Evolutionary conservation across 2,329 filamentous ascomycete species (phyloP).

Genomic region (Pseudofabraea citricarpa): DNA sequence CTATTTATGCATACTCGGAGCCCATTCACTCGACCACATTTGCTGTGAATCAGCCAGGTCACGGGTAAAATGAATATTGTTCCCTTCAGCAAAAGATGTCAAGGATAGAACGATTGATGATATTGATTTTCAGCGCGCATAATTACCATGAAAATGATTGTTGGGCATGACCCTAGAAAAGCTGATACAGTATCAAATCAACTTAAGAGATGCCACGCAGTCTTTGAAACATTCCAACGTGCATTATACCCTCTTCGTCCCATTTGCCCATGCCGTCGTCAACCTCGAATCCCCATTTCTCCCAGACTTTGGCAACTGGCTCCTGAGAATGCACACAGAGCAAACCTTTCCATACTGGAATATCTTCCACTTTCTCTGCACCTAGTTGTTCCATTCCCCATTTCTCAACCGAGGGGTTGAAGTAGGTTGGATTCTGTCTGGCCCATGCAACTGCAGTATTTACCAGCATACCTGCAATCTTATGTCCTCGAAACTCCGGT

Average conservation of each 20-base stretch:
- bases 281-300: slow-evolving; percentile 64
- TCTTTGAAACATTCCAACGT: neutral
- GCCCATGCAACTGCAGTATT: slow-evolving; percentile 66
- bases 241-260: slow-evolving; percentile 66
- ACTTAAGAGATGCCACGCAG: too few relatives aligned
- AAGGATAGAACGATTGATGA: too few relatives aligned
- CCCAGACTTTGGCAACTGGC: slow-evolving; percentile 60
- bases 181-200: too few relatives aligned
- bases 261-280: slow-evolving; percentile 74
- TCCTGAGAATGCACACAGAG: slow-evolving; percentile 77
- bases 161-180: too few relatives aligned
- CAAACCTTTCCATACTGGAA: slow-evolving; percentile 67
- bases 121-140: too few relatives aligned
- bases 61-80: too few relatives aligned
- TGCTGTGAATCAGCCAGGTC: too few relatives aligned
- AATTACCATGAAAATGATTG: too few relatives aligned
- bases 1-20: too few relatives aligned
- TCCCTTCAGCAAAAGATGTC: too few relatives aligned
- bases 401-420: slow-evolving; percentile 38
- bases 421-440: slow-evolving; percentile 50
- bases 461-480: slow-evolving; percentile 63
- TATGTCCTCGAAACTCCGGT: slow-evolving; percentile 57
- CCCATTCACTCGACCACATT: too few relatives aligned
- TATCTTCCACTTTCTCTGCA: slow-evolving; percentile 32
- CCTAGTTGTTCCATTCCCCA: slow-evolving; percentile 39